A percentile compares a stretch with the other conserved stretches of the same genome.
phyloP scores from a whole-genome alignment of 768 basidiomycete genomes.

The Infundibulicybe gibba region DNA sequence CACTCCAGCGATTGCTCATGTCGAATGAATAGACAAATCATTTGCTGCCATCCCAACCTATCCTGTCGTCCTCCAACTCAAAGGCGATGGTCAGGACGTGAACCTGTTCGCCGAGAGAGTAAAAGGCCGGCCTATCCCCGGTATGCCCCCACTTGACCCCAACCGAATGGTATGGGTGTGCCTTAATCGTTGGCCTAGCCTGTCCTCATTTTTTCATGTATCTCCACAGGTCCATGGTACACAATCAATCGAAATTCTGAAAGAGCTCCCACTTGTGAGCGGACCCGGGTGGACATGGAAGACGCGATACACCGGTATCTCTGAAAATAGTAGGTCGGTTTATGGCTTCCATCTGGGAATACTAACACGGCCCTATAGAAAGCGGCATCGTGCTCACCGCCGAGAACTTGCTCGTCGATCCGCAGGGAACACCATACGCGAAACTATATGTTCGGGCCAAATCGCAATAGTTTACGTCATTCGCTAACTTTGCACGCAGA shows the following conservation, averaged over 20 bases:
- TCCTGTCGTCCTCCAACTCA: constrained; percentile 75
- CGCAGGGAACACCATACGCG: constrained; percentile 55
- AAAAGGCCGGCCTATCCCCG: constrained; percentile 45
- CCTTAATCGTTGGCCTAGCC: background rate
- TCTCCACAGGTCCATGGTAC: constrained; percentile 64
- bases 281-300: constrained; percentile 79
- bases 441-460: constrained; percentile 49
- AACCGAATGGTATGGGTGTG: constrained; percentile 56
- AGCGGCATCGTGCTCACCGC: constrained; percentile 69
- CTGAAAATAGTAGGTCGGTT: constrained; percentile 71
- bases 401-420: constrained; percentile 62
- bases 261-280: constrained; percentile 70
- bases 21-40: constrained; percentile 42
- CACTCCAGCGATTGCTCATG: background rate
- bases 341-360: background rate
- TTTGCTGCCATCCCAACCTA: constrained; percentile 84
- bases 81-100: constrained; percentile 66
- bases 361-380: constrained; percentile 35
- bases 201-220: background rate
- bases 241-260: constrained; percentile 77
- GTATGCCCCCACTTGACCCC: constrained; percentile 68
- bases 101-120: constrained; percentile 60
- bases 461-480: background rate
- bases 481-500: constrained; percentile 26
- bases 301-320: constrained; percentile 61